A percentile compares a stretch with the other conserved stretches of the same genome.
Evolutionary conservation across 495 filamentous ascomycete species (phyloP).

Genomic region (Lasiosphaeris hirsuta): DNA sequence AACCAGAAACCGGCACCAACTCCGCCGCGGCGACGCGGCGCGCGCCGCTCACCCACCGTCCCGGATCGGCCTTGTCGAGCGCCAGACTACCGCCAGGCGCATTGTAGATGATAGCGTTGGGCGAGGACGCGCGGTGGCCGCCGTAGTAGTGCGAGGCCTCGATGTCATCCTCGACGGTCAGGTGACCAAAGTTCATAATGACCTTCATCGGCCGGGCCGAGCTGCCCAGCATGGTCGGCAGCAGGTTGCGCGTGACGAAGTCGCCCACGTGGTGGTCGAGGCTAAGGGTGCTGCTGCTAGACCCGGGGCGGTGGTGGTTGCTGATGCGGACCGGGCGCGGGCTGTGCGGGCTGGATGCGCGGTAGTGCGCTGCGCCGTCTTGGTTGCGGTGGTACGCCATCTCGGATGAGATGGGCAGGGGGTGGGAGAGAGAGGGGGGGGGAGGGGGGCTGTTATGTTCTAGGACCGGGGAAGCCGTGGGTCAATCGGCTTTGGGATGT

Average conservation of each 20-base stretch:
- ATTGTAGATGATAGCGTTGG: slow-evolving; percentile 32
- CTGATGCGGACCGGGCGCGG: too few species aligned
- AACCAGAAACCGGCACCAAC: too few species aligned
- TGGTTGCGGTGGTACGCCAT: too few species aligned
- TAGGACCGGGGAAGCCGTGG: too few species aligned
- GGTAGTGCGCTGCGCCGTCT: too few species aligned
- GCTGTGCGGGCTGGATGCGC: too few species aligned
- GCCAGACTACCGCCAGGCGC: slow-evolving; percentile 20
- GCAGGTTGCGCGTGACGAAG: neutral
- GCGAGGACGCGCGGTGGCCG: neutral
- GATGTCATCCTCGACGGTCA: slow-evolving; percentile 6
- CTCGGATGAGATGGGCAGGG: too few species aligned
- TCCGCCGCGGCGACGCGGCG: too few species aligned
- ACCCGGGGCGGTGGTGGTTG: neutral
- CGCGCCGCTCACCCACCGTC: too few species aligned
- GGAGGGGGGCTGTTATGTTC: too few species aligned
- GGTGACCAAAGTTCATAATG: slow-evolving; percentile 13
- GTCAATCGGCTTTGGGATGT: too few species aligned
- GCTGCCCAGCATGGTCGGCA: slow-evolving; percentile 8
- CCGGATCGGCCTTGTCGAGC: neutral
- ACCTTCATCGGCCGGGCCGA: slow-evolving; percentile 9
- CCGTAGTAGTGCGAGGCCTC: neutral
- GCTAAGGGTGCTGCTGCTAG: neutral
- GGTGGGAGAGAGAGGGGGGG: too few species aligned
- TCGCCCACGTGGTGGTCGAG: slow-evolving; percentile 1